These are phyloP conservation scores for Coemansia sp. DNA, from an alignment of 192 early-diverging fungal species.

Conservation along the genomic window DNA sequence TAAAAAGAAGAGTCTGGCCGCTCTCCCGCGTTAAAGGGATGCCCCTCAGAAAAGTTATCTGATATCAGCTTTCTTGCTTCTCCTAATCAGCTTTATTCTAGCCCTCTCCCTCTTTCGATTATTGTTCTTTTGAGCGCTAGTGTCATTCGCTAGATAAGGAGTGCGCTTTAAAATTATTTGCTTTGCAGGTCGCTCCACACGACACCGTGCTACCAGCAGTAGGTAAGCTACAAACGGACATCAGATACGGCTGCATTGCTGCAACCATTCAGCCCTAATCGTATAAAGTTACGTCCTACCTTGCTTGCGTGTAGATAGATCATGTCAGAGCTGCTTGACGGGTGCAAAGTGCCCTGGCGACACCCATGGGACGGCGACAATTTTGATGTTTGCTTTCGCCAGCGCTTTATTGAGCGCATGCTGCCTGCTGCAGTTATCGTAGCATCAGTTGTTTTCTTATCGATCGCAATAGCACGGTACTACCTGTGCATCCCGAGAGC, in stretches of 20 bases:
- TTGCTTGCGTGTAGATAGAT: not conserved
- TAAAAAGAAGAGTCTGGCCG: too few species aligned
- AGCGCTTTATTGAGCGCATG: slow-evolving; percentile 31
- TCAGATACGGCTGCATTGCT: not conserved
- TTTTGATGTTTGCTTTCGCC: slow-evolving; percentile 46
- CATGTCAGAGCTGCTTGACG: slow-evolving; percentile 8
- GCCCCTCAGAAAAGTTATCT: too few species aligned
- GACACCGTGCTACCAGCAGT: too few species aligned
- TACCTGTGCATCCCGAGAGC: not conserved
- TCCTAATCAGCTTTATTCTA: too few species aligned
- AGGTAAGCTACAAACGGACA: not conserved
- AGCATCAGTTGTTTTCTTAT: slow-evolving; percentile 17
- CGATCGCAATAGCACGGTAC: slow-evolving; percentile 14
- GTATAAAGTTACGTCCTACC: not conserved
- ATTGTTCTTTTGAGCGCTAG: too few species aligned
- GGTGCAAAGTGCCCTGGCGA: slow-evolving; percentile 31
- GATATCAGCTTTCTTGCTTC: too few species aligned
- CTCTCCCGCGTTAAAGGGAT: too few species aligned
- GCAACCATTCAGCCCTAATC: not conserved
- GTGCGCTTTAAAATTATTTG: too few species aligned
- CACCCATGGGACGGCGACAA: slow-evolving; percentile 44
- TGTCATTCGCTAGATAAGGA: too few species aligned
- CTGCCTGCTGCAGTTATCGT: slow-evolving; percentile 20
- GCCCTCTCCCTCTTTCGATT: too few species aligned
- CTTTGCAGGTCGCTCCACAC: too few species aligned